These are phyloP conservation scores for Vitis cinerea DNA, from an alignment of 164 flowering plant species.

Conservation along the genomic window DNA sequence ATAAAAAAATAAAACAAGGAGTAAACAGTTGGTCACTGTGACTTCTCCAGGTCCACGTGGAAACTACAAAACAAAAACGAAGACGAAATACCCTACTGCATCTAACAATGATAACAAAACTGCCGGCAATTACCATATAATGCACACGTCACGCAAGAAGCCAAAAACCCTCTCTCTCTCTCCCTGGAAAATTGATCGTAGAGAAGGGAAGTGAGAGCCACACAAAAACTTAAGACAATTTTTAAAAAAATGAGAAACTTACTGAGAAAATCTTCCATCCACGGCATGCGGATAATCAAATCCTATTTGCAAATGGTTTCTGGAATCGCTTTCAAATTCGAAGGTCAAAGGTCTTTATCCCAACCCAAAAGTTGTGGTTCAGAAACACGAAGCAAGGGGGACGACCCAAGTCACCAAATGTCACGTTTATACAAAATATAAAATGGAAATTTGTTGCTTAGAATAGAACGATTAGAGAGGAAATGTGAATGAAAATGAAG, in stretches of 20 bases:
- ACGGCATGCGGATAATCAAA: not conserved
- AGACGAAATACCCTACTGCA: constrained; percentile 5
- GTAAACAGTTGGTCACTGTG: not conserved
- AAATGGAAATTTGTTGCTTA: constrained; percentile 1
- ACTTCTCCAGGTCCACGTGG: not conserved
- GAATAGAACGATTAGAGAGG: too few species aligned
- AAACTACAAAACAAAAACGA: not conserved
- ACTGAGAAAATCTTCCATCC: constrained; percentile 21
- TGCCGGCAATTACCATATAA: not conserved
- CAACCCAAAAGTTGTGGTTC: not conserved
- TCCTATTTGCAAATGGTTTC: not conserved
- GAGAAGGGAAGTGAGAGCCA: too few species aligned
- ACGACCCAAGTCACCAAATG: constrained; percentile 1
- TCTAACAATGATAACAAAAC: not conserved
- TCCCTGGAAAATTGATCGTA: too few species aligned
- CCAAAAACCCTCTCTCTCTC: constrained; percentile 9
- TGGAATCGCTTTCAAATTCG: constrained; percentile 17
- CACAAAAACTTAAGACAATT: constrained; percentile 6
- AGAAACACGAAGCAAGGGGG: too few species aligned
- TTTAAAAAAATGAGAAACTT: constrained; percentile 4
- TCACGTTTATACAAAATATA: not conserved
- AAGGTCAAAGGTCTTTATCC: constrained; percentile 9
- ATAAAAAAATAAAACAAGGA: not conserved
- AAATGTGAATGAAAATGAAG: too few species aligned
- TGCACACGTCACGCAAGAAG: constrained; percentile 10